Evolutionary conservation across 2,329 filamentous ascomycete species (phyloP), one percentile per base, ranked within the genome.

Genomic region (Fusarium proliferatum): DNA sequence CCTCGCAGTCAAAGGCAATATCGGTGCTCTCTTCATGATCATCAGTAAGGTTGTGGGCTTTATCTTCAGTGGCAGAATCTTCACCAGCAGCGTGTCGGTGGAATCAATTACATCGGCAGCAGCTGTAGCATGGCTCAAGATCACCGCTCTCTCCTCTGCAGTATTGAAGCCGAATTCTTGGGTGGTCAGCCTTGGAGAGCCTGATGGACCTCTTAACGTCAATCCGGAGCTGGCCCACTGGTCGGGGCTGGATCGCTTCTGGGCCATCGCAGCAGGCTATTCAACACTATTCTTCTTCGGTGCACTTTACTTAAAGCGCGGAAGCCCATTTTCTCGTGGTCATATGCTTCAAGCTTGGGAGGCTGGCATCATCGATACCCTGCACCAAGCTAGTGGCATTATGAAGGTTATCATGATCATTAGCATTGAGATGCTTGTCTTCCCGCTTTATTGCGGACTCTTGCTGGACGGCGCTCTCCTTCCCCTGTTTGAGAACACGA

Each of bases 391-490:
- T 53, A 97, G 96, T 46, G 96, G 97, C 19, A 96, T 99, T 15
- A 91, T 98, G 87, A 99, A 99, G 82, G 96, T 99, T 28, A 97
- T 99, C 57, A 85, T 98, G 69, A 98, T 99, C 78, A 99, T 99
- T 74, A 96, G 95, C 73, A 99, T 99, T 77, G 96, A 99, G 84
- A 99, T 99, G 96, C 91, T 99, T 41, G 91, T 95, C 11, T 99
- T 99, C 79, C 96, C 96, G 1, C 87, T 99, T 3, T 99, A 99
- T 81, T 99, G 96, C 78, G 96, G 96, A 9, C 87, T 97, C 41
- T 88, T 99, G 4, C 90, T 99, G 39, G 96, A 99, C 80, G 83
- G 94, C 51, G 96, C 96, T 9, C 86, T 98, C 56, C 87, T 99
- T 21, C 96, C 96, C 0, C 87, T 99, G 0, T 99, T 99, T 80